phyloP scores from a whole-genome alignment of 2,329 filamentous ascomycete species.

The Endocalyx cinctus region DNA sequence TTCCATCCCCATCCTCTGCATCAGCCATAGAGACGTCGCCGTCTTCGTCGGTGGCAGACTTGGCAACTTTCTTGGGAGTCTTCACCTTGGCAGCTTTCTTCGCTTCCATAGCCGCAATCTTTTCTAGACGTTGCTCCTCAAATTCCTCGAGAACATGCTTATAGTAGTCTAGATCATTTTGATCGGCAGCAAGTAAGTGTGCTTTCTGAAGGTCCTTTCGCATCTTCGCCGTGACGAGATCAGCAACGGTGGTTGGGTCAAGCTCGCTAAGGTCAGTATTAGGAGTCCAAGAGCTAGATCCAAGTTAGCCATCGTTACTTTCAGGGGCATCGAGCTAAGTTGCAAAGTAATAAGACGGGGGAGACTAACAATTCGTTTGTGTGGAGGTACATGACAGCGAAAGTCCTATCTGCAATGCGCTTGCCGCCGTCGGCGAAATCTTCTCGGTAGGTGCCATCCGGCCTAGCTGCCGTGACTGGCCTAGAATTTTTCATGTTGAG shows the following conservation, averaged over 20 bases:
- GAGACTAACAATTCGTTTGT: constrained; percentile 93
- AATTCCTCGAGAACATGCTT: constrained; percentile 73
- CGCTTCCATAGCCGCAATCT: constrained; percentile 33
- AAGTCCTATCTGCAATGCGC: constrained; percentile 78
- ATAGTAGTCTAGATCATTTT: constrained; percentile 74
- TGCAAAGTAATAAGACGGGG: constrained; percentile 4
- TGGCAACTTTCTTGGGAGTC: constrained; percentile 36
- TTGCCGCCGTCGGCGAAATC: constrained; percentile 86
- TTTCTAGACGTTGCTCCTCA: constrained; percentile 59
- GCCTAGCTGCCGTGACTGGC: constrained; percentile 75
- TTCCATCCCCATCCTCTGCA: constrained; percentile 45
- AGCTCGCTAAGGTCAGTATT: constrained; percentile 80
- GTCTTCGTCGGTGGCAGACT: constrained; percentile 48
- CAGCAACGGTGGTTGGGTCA: constrained; percentile 65
- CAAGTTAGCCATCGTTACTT: no score
- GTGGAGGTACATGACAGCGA: constrained; percentile 89
- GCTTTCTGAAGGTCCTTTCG: constrained; percentile 74
- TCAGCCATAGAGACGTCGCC: constrained; percentile 61
- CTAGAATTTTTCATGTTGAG: constrained; percentile 69
- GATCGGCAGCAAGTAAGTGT: constrained; percentile 74
- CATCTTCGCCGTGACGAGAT: constrained; percentile 69
- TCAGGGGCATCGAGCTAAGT: no score
- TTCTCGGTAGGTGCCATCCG: constrained; percentile 82
- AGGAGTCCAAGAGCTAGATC: constrained; percentile 81
- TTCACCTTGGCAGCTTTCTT: constrained; percentile 9